Conservation (phyloP, 1,284 basidiomycete genomes). For the Pterulicium gracile region DNA sequence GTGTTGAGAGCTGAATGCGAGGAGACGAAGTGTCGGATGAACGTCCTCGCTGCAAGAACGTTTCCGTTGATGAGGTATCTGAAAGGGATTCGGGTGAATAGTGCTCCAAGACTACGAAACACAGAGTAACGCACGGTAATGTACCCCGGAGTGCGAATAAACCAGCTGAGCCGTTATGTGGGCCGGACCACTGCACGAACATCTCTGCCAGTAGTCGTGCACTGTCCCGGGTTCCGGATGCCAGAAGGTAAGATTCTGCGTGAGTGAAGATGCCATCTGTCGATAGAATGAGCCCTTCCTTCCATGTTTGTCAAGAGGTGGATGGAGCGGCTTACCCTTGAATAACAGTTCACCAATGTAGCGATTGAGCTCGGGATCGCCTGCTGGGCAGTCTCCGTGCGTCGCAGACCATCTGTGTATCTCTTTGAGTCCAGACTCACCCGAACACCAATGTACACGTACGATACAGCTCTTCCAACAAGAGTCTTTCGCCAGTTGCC, state of each 20-base stretch:
- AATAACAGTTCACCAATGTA: conserved; percentile 82
- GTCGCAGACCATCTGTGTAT: conserved; percentile 68
- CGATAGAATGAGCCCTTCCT: no score
- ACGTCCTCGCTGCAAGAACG: conserved; percentile 76
- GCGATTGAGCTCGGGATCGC: conserved; percentile 78
- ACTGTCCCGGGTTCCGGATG: conserved; percentile 79
- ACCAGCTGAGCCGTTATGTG: conserved; percentile 34
- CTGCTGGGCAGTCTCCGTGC: conserved; percentile 64
- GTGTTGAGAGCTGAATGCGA: conserved; percentile 33
- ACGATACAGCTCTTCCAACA: conserved; percentile 72
- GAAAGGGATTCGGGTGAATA: conserved; percentile 6
- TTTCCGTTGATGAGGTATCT: conserved; percentile 84
- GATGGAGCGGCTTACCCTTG: conserved; percentile 65
- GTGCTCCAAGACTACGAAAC: conserved; percentile 6
- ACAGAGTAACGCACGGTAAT: conserved; percentile 72
- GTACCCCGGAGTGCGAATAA: conserved; percentile 75
- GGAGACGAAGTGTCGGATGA: conserved; percentile 68
- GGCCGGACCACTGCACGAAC: conserved; percentile 69
- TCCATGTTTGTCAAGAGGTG: no score
- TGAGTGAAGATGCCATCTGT: conserved; percentile 66
- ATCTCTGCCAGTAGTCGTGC: conserved; percentile 78
- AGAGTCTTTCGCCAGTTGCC: conserved; percentile 76
- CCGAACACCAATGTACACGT: conserved; percentile 20
- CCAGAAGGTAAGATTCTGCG: conserved; percentile 75
- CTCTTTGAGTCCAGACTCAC: conserved; percentile 7